Evolutionary conservation across 108 stramenopile species (phyloP).

Genomic region (Stephanodiscus minutulus): DNA sequence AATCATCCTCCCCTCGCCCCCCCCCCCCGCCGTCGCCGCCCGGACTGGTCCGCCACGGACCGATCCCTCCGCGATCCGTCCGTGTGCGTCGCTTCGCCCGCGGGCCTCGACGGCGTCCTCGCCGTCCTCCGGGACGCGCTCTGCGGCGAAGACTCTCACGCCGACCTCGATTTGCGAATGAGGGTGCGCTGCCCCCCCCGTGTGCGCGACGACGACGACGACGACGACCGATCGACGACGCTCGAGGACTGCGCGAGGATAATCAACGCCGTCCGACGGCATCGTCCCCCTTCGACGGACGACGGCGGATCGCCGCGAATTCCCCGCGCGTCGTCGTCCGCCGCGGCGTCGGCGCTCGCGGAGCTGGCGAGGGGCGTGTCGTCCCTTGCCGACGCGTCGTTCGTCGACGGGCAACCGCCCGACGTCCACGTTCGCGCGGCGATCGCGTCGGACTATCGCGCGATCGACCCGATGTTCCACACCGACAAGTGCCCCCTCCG

Average conservation of each 20-base stretch:
- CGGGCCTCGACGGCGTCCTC: background rate
- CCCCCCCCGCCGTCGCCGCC: too few relatives aligned
- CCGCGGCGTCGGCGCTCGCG: background rate
- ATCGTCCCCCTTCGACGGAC: background rate
- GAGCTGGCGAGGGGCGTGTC: background rate
- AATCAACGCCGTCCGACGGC: background rate
- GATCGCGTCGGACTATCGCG: conserved; percentile 56
- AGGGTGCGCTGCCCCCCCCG: background rate
- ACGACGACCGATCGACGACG: background rate
- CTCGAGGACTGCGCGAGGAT: background rate
- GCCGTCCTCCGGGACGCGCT: background rate
- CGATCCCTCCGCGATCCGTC: background rate
- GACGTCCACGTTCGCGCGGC: conserved; percentile 59
- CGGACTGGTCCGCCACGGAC: background rate
- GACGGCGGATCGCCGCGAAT: background rate
- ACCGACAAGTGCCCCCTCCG: conserved; percentile 67
- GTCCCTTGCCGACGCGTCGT: background rate
- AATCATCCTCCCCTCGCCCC: too few relatives aligned
- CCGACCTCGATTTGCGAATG: background rate
- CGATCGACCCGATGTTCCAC: conserved; percentile 62
- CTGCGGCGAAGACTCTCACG: background rate
- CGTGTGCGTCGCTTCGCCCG: background rate
- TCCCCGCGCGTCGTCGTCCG: too few relatives aligned
- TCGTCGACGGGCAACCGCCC: background rate
- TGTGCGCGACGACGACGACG: too few relatives aligned